phyloP scores from a whole-genome alignment of 352 stramenopile genomes.

The Phytopythium chamaehyphon region DNA sequence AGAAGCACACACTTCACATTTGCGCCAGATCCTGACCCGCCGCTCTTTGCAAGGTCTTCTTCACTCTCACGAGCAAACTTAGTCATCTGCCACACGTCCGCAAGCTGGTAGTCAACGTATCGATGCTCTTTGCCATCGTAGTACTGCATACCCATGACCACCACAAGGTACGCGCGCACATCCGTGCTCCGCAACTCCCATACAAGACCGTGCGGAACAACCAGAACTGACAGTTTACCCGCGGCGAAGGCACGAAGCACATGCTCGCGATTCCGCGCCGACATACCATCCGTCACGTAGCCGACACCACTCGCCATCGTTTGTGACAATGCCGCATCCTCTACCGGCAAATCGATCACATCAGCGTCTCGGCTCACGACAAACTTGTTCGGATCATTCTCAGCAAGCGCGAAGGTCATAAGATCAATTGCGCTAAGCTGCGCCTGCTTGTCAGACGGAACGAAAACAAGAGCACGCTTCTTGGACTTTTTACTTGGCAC shows the following conservation, averaged over 20 bases:
- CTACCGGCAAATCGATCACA: slow-evolving; percentile 35
- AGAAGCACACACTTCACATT: slow-evolving; percentile 95
- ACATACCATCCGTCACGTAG: slow-evolving; percentile 95
- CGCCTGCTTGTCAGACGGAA: slow-evolving; percentile 97
- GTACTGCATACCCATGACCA: slow-evolving; percentile 97
- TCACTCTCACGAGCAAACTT: slow-evolving; percentile 62
- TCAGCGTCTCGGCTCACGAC: slow-evolving; percentile 15
- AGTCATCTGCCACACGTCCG: slow-evolving; percentile 98
- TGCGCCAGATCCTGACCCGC: neutral
- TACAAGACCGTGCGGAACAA: slow-evolving; percentile 93
- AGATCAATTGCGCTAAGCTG: slow-evolving; percentile 99
- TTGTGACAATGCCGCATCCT: slow-evolving; percentile 92
- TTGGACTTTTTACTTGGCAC: slow-evolving; percentile 16
- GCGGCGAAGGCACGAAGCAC: slow-evolving; percentile 88
- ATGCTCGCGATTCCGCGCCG: slow-evolving; percentile 83
- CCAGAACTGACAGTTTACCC: slow-evolving; percentile 89
- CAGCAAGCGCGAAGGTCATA: slow-evolving; percentile 94
- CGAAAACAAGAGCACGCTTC: slow-evolving; percentile 95
- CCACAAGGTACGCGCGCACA: slow-evolving; percentile 88
- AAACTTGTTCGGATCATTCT: slow-evolving; percentile 77
- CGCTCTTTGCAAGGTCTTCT: slow-evolving; percentile 27
- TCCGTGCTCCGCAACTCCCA: slow-evolving; percentile 85
- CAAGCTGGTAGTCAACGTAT: slow-evolving; percentile 97
- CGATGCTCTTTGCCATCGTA: slow-evolving; percentile 96
- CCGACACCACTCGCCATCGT: slow-evolving; percentile 93